Percentiles rank a stretch among this genome's conserved stretches.
These are phyloP conservation scores for Chlamydomonas asymmetrica DNA, from an alignment of 139 green algal species.

Conservation along the genomic window DNA sequence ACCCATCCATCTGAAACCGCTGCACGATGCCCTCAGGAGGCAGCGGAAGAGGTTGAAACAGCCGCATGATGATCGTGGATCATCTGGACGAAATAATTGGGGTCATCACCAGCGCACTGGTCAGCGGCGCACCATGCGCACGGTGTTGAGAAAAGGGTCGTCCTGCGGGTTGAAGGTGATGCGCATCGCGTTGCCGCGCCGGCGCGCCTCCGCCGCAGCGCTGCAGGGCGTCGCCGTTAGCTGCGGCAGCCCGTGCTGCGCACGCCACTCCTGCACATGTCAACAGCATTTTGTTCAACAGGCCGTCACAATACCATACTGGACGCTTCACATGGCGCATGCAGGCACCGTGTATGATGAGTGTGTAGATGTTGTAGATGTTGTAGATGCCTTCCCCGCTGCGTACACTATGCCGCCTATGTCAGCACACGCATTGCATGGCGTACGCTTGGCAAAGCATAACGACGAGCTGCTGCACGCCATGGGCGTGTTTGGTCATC, in stretches of 20 bases:
- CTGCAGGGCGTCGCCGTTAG: background rate
- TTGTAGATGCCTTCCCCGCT: background rate
- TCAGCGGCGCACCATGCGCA: background rate
- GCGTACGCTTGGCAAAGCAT: background rate
- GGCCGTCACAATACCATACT: too few relatives aligned
- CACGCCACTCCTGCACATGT: constrained; percentile 28
- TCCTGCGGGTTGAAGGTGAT: constrained; percentile 3
- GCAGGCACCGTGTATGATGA: background rate
- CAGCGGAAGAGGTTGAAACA: constrained; percentile 21
- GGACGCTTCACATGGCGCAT: background rate
- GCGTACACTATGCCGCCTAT: background rate
- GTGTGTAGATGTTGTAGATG: background rate
- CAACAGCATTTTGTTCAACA: too few relatives aligned
- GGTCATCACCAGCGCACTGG: background rate
- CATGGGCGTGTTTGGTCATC: background rate
- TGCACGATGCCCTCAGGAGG: constrained; percentile 6
- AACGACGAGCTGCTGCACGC: background rate
- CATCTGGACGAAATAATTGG: too few relatives aligned
- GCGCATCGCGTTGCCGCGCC: background rate
- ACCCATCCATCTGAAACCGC: too few relatives aligned
- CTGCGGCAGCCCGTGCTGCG: constrained; percentile 13
- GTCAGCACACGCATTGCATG: background rate
- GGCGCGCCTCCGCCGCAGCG: background rate
- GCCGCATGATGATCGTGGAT: too few relatives aligned
- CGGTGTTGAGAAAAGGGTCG: too few relatives aligned